Evolutionary conservation across 2,329 filamentous ascomycete genomes (phyloP).

Genomic region (Phialocephala subalpina): DNA sequence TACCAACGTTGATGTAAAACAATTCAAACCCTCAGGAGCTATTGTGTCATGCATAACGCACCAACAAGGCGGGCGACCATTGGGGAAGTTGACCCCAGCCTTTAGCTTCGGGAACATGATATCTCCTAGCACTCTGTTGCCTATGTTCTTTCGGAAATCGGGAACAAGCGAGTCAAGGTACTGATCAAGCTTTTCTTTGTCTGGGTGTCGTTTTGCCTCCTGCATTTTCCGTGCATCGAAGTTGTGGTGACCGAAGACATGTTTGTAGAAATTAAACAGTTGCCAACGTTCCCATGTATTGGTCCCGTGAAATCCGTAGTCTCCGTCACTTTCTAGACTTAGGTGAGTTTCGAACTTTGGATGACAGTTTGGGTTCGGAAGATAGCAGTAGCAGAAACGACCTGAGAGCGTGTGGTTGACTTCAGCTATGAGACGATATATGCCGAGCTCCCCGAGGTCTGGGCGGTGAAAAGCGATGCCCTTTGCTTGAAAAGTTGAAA

Average conservation of each 20-base stretch:
- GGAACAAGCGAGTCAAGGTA: constrained; percentile 19
- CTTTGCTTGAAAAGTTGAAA: constrained; percentile 15
- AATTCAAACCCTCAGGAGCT: constrained; percentile 11
- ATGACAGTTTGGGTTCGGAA: constrained; percentile 11
- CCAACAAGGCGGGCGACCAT: constrained; percentile 12
- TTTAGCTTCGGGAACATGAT: constrained; percentile 20
- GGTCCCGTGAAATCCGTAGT: constrained; percentile 19
- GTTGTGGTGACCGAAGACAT: constrained; percentile 14
- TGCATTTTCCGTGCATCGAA: constrained; percentile 21
- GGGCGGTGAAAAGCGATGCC: constrained; percentile 14
- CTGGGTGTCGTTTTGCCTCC: constrained; percentile 18
- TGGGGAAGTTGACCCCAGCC: constrained; percentile 13
- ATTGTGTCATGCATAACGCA: constrained; percentile 24
- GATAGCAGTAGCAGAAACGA: constrained; percentile 11
- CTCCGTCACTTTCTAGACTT: constrained; percentile 15
- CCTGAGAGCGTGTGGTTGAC: constrained; percentile 17
- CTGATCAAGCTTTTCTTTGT: constrained; percentile 15
- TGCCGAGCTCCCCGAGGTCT: constrained; percentile 17
- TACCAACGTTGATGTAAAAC: too few species aligned
- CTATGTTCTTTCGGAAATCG: constrained; percentile 18
- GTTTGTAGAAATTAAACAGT: constrained; percentile 24
- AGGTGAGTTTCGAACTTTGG: constrained; percentile 18
- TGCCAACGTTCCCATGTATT: constrained; percentile 24
- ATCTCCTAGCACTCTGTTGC: constrained; percentile 18
- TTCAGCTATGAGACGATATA: constrained; percentile 17